Base-by-base conservation (phyloP, 768 basidiomycete species). In the Russula dissimulans region DNA sequence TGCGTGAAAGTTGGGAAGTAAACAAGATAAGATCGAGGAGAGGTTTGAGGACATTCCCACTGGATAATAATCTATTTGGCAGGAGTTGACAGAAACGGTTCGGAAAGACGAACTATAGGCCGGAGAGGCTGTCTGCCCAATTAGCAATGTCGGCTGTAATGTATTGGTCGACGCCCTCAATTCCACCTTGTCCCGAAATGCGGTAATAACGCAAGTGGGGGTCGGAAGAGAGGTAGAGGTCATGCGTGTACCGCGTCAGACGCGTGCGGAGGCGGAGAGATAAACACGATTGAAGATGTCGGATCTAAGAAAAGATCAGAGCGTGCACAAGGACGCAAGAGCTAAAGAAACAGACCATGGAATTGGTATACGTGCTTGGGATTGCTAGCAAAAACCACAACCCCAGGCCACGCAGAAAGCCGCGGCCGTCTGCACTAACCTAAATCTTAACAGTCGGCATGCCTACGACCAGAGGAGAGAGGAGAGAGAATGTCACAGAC, bases 311-410 rank as follows among this genome's bases (percentile, higher is more conserved):
- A 6, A 10, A 1, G 3, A 34, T 57, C 3, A 41, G 14, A 34
- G 5, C 0, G 52, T 42, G 31, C 67, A 41, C 17, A 31, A 5
- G 3, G 15, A 36, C n/a, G 18, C 2, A 51, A 18, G 5, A 17
- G 15, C 11, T 36, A 14, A 12, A 17, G 9, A 11, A 10, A 34
- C 4, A 18, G 49, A 90, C 91, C 91, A 97, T 93, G 2, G 91
- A 86, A 69, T 98, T 98, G 0, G 95, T 98, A 70, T 93, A 94
- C 22, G 92, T 93, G 69, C 90, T 92, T 0, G 95, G 95, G 29
- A 98, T 79, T 2, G 94, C 92, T 10, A 98, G 78, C 10, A 84
- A 75, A 68, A 95, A 97, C 95, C 95, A 98, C 56, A 91, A 76
- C 0, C 77, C 87, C 1, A 98, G 73, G 1, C 94, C 95, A 55